Evolutionary conservation across 495 filamentous ascomycete species (phyloP).

Genomic region (Aspergillus carlsbadensis): DNA sequence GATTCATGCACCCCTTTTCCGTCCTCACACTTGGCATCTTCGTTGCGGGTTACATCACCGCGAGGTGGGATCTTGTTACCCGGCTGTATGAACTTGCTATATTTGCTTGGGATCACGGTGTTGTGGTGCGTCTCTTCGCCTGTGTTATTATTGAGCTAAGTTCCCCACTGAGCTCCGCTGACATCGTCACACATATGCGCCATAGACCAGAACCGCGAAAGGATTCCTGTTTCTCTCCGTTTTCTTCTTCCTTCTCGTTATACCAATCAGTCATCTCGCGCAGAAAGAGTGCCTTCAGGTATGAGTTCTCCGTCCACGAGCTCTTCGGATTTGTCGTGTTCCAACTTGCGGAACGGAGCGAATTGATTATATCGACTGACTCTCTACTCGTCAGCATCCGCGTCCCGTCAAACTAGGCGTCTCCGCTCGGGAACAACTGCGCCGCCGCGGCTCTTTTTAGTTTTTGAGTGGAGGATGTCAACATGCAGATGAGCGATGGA

Average conservation of each 20-base stretch:
- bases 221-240: conserved; percentile 72
- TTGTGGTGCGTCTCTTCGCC: conserved; percentile 68
- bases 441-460: conserved; percentile 92
- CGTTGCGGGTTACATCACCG: conserved; percentile 98
- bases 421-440: conserved; percentile 92
- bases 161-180: background rate
- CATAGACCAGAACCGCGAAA: conserved; percentile 66
- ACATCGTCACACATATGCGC: background rate
- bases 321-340: no score
- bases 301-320: no score
- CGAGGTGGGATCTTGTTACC: conserved; percentile 96
- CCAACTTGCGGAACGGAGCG: background rate
- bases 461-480: conserved; percentile 67
- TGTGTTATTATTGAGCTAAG: conserved; percentile 10
- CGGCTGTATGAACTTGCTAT: conserved; percentile 92
- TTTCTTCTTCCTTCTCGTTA: conserved; percentile 72
- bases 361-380: background rate
- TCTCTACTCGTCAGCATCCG: conserved; percentile 65
- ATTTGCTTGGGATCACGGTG: conserved; percentile 98
- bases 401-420: conserved; percentile 78
- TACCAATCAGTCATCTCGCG: conserved; percentile 74
- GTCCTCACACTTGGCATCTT: conserved; percentile 93
- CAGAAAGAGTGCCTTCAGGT: conserved; percentile 64
- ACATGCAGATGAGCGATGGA: conserved; percentile 77
- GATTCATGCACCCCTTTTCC: conserved; percentile 96